These are phyloP conservation scores for Colletotrichum sp. DNA, from an alignment of 2,329 filamentous ascomycete species.

Conservation along the genomic window DNA sequence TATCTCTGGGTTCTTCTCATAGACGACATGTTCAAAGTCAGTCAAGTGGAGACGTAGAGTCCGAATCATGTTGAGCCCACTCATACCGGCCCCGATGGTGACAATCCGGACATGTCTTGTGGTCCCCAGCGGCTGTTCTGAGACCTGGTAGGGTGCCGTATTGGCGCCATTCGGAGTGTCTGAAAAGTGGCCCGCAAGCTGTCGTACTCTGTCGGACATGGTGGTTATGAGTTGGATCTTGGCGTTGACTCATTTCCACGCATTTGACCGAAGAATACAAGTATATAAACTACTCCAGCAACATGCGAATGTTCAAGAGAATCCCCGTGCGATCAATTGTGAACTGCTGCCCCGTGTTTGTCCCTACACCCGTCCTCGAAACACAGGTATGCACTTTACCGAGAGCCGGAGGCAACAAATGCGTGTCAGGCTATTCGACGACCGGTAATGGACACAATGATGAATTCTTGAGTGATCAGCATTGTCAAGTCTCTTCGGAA, in stretches of 20 bases:
- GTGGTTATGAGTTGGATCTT: neutral
- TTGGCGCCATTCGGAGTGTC: neutral
- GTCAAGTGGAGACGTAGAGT: slow-evolving; percentile 44
- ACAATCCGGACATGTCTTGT: slow-evolving; percentile 24
- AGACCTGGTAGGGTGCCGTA: neutral
- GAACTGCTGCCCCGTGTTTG: neutral
- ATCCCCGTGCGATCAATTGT: neutral
- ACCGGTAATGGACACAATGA: neutral
- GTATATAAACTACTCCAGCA: neutral
- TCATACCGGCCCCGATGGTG: slow-evolving; percentile 29
- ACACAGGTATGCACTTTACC: neutral
- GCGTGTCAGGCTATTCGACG: neutral
- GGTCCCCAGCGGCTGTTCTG: neutral
- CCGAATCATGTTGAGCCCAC: slow-evolving; percentile 36
- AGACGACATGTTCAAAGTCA: slow-evolving; percentile 51
- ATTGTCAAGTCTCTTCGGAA: neutral
- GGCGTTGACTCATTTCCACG: neutral
- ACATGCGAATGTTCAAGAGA: neutral
- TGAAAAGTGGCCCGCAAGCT: neutral
- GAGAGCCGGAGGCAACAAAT: neutral
- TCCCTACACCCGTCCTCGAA: neutral
- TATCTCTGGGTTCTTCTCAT: slow-evolving; percentile 59
- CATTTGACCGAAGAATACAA: neutral
- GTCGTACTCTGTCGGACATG: neutral
- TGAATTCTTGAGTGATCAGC: neutral